Evolutionary conservation across 768 basidiomycete genomes (phyloP).

Genomic region (Boletus coccyginus): DNA sequence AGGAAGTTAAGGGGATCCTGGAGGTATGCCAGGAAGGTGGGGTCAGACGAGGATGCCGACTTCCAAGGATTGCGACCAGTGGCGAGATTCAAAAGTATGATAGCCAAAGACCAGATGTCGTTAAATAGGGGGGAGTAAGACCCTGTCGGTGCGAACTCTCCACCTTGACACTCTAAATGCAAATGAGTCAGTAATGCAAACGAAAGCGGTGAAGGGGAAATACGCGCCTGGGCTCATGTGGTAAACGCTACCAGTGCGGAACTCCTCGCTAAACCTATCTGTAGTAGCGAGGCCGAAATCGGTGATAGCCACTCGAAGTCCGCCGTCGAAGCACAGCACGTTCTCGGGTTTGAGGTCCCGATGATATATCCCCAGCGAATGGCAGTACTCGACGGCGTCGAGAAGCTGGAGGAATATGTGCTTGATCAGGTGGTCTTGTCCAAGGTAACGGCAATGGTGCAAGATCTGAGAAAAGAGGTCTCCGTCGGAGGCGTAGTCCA

Average conservation of each 20-base stretch:
- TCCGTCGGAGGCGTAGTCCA: conserved; percentile 89
- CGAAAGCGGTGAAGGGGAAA: conserved; percentile 3
- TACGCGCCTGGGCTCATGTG: conserved; percentile 91
- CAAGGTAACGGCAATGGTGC: conserved; percentile 70
- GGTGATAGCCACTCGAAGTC: conserved; percentile 77
- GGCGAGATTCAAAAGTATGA: conserved; percentile 93
- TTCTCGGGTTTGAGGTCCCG: conserved; percentile 98
- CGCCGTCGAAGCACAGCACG: conserved; percentile 80
- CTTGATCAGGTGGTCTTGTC: conserved; percentile 81
- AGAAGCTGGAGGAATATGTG: conserved; percentile 90
- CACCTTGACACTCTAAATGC: conserved; percentile 78
- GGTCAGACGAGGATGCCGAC: conserved; percentile 76
- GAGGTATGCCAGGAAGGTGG: conserved; percentile 87
- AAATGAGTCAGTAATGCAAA: conserved; percentile 22
- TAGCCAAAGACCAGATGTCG: conserved; percentile 95
- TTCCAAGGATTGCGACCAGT: conserved; percentile 98
- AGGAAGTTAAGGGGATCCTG: conserved; percentile 76
- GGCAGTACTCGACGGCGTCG: conserved; percentile 92
- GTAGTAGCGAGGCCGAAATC: conserved; percentile 96
- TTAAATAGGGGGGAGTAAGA: conserved; percentile 85
- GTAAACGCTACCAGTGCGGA: conserved; percentile 95
- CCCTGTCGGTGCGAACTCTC: conserved; percentile 56
- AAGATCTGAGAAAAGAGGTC: conserved; percentile 93
- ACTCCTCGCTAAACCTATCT: conserved; percentile 80
- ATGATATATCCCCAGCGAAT: conserved; percentile 89